Evolutionary conservation across 345 rosid species (phyloP), one percentile per base, ranked within the genome.

Genomic region (Linum lewisii): DNA sequence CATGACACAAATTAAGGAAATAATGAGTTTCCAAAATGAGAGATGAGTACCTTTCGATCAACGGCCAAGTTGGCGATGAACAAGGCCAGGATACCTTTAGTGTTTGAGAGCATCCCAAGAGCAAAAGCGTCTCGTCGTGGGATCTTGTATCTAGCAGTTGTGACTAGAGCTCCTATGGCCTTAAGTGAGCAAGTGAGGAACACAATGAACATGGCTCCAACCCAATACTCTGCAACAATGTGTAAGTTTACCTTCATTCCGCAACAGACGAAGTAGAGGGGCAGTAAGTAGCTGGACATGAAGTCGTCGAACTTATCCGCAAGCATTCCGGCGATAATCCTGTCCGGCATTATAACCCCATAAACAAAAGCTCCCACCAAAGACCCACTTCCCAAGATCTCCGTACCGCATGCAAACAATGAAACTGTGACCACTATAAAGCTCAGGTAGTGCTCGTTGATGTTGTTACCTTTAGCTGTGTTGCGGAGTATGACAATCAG

Each of bases 341-440:
- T 68, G 26, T 60, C 54, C 4, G 89, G 89, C 22, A 81, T 59
- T 32, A 70, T 69, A 14, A 84, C 51, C 22, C 86, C 86, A n/a
- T 75, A 73, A 57, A 79, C 20, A 34, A 81, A 84, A 6, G 81
- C 84, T 23, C 86, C 86, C 14, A 77, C 53, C 37, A 81, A 29
- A 2, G 79, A 62, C 10, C 68, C 61, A 0, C 72, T 57, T 21
- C 89, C 89, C 1, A 77, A 16, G 5, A 58, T 2, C 22, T 79
- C 90, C 0, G 78, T 72, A 6, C 70, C n/a, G 14, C 69, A 24
- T 0, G 74, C 75, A 20, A 65, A 75, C 10, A 78, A 2, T 7
- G 77, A 63, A 26, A 77, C 81, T 2, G 63, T 63, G 3, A 62
- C 63, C 47, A 5, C 53, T 59, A 62, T 51, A 18, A 24, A 15